phyloP scores from a whole-genome alignment of 2,329 filamentous ascomycete species.

The Botrytis hyacinthi region DNA sequence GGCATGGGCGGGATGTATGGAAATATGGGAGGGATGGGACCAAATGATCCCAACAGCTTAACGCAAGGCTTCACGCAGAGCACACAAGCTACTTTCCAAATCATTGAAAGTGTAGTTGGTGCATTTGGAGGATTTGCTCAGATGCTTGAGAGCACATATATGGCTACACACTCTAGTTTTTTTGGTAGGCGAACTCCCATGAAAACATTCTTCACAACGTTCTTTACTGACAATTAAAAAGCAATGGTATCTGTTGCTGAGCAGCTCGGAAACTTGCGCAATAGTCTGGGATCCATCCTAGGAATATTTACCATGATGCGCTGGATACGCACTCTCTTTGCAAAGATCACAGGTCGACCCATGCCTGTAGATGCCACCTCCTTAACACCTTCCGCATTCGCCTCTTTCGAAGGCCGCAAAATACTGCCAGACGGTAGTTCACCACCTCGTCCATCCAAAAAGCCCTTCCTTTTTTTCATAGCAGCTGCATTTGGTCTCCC shows the following conservation, averaged over 20 bases:
- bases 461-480: constrained; percentile 94
- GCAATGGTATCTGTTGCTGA: constrained; percentile 98
- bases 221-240: constrained; percentile 41
- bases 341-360: constrained; percentile 88
- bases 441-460: constrained; percentile 75
- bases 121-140: constrained; percentile 97
- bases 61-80: constrained; percentile 94
- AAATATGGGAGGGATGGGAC: constrained; percentile 55
- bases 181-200: constrained; percentile 65
- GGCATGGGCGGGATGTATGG: constrained; percentile 41
- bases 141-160: constrained; percentile 99
- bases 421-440: constrained; percentile 60
- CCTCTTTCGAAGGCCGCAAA: constrained; percentile 75
- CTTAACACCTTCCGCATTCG: constrained; percentile 87
- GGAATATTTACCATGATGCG: constrained; percentile 95
- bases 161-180: constrained; percentile 98
- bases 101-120: constrained; percentile 94
- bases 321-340: constrained; percentile 88
- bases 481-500: constrained; percentile 92
- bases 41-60: constrained; percentile 88
- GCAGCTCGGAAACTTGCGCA: constrained; percentile 89
- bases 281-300: constrained; percentile 87
- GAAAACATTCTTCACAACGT: background rate
- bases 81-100: constrained; percentile 95
- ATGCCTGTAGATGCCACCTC: constrained; percentile 82